Percentiles rank a stretch among this genome's conserved stretches.
Conservation (phyloP, 352 stramenopile species). For the Pythium sp. region DNA sequence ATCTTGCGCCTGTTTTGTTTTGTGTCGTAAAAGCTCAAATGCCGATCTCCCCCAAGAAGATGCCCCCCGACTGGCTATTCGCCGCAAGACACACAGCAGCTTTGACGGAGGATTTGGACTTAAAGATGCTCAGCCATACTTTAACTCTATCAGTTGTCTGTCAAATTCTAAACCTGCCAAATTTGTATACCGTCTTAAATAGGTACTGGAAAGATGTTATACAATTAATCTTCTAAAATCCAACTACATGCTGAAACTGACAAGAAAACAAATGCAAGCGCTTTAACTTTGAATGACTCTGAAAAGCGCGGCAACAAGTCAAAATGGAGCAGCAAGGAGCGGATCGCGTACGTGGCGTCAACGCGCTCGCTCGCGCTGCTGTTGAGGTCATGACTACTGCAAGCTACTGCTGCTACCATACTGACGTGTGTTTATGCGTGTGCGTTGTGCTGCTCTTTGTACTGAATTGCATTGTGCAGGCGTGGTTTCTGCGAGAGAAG, state of each 20-base stretch:
- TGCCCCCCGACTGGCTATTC: not conserved
- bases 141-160: not conserved
- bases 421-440: not conserved
- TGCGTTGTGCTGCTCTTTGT: not conserved
- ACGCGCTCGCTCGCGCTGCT: not conserved
- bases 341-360: slow-evolving; percentile 3
- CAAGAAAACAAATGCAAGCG: not conserved
- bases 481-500: slow-evolving; percentile 69
- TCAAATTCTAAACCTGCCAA: not conserved
- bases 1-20: not conserved
- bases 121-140: not conserved
- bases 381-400: not conserved
- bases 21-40: not conserved
- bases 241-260: not conserved
- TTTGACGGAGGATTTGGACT: not conserved
- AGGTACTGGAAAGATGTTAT: not conserved
- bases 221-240: not conserved
- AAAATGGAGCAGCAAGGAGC: slow-evolving; percentile 12
- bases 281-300: slow-evolving; percentile 4
- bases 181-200: not conserved
- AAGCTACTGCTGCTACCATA: not conserved
- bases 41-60: not conserved
- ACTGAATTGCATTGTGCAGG: slow-evolving; percentile 23
- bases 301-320: not conserved
- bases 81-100: not conserved